Evolutionary conservation across 75 land plant genomes (phyloP).

Genomic region (Picea sitchensis): DNA sequence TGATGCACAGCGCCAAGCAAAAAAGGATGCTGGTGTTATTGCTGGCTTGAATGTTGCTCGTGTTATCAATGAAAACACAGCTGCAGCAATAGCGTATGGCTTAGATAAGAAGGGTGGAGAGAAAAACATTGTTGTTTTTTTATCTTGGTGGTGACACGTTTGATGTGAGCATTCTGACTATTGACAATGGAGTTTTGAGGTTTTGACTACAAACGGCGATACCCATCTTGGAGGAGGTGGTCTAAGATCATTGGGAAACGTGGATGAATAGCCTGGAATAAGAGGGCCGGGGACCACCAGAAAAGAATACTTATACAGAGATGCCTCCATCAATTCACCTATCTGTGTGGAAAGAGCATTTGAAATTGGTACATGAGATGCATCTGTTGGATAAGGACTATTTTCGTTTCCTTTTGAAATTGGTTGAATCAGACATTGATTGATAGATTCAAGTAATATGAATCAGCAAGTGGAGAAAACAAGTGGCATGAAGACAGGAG

Average conservation of each 20-base stretch:
- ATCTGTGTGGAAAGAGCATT: too few species aligned
- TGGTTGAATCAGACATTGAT: too few species aligned
- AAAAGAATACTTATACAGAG: too few species aligned
- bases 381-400: too few species aligned
- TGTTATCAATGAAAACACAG: constrained; percentile 94
- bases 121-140: constrained; percentile 81
- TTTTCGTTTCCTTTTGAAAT: too few species aligned
- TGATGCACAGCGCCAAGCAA: too few species aligned
- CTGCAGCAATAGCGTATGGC: constrained; percentile 95
- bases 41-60: constrained; percentile 93
- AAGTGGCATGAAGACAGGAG: not conserved
- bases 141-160: constrained; percentile 83
- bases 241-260: too few species aligned
- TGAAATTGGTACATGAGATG: too few species aligned
- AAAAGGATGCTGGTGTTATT: constrained; percentile 19
- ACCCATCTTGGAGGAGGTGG: constrained; percentile 69
- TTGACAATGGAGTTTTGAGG: constrained; percentile 89
- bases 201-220: constrained; percentile 12
- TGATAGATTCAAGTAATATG: not conserved
- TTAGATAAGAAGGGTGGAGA: constrained; percentile 28
- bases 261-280: too few species aligned
- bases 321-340: too few species aligned
- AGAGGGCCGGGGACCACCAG: too few species aligned
- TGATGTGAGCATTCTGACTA: constrained; percentile 80
- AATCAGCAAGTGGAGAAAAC: constrained; percentile 1